phyloP scores from a whole-genome alignment of 2,329 filamentous ascomycete genomes.

The Colletotrichum siamense region DNA sequence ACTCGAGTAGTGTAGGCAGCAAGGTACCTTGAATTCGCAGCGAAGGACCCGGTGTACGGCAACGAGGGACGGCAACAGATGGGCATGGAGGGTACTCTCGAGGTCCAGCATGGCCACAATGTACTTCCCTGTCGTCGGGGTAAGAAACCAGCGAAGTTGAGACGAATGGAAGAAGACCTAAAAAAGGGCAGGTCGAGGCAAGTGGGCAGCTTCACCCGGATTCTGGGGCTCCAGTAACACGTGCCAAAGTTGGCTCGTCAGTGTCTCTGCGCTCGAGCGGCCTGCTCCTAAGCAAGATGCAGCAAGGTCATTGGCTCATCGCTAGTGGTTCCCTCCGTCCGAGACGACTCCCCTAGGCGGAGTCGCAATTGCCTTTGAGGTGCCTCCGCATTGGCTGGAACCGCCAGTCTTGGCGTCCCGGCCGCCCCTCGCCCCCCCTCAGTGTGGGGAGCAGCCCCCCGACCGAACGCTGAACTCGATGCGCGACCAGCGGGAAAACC shows the following conservation, averaged over 20 bases:
- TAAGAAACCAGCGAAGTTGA: neutral
- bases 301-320: neutral
- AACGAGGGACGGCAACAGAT: neutral
- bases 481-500: conserved; percentile 8
- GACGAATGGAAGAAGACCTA: neutral
- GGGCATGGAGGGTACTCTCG: neutral
- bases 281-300: neutral
- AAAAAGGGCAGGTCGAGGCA: neutral
- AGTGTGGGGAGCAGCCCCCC: conserved; percentile 12
- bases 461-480: conserved; percentile 1
- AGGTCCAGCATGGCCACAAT: neutral
- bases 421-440: conserved; percentile 16
- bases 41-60: neutral
- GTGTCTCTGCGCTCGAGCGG: neutral
- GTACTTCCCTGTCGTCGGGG: neutral
- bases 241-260: conserved; percentile 1
- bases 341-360: conserved; percentile 17
- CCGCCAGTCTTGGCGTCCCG: conserved; percentile 2
- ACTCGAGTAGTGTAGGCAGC: neutral
- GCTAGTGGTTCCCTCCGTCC: conserved; percentile 24
- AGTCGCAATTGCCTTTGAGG: conserved; percentile 12
- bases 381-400: conserved; percentile 21
- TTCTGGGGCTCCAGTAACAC: conserved; percentile 1
- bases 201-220: neutral
- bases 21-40: neutral